Percentiles rank a stretch among this genome's conserved stretches.
phyloP scores from a whole-genome alignment of 2,329 filamentous ascomycete species.

The Emergomyces africanus region DNA sequence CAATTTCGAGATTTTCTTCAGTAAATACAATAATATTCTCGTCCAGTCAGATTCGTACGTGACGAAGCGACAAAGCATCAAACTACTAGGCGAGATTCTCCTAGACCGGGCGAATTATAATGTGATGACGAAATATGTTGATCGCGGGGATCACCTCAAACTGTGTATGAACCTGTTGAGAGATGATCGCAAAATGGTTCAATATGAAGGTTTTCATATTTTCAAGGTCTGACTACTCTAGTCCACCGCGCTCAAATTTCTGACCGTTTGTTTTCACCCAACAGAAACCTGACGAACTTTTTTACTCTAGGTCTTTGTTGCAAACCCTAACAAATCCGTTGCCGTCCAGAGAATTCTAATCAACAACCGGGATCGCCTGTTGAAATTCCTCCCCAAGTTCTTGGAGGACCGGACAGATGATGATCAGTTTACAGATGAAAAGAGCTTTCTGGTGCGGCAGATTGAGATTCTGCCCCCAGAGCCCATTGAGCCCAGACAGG shows the following conservation, averaged over 20 bases:
- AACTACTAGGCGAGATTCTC: slow-evolving; percentile 86
- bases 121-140: slow-evolving; percentile 96
- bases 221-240: slow-evolving; percentile 58
- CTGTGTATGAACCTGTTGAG: slow-evolving; percentile 95
- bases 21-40: slow-evolving; percentile 73
- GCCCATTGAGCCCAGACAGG: slow-evolving; percentile 24
- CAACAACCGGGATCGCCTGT: slow-evolving; percentile 85
- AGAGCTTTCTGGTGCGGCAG: slow-evolving; percentile 92
- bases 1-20: slow-evolving; percentile 91
- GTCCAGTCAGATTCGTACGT: slow-evolving; percentile 93
- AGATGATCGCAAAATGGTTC: slow-evolving; percentile 96
- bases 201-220: slow-evolving; percentile 98
- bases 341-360: slow-evolving; percentile 91
- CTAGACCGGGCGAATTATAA: slow-evolving; percentile 93
- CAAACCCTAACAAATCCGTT: slow-evolving; percentile 95
- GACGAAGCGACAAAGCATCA: slow-evolving; percentile 96
- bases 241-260: background rate
- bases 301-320: slow-evolving; percentile 70
- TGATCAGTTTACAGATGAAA: slow-evolving; percentile 96
- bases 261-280: background rate
- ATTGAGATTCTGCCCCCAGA: slow-evolving; percentile 46
- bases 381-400: slow-evolving; percentile 82
- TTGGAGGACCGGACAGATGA: slow-evolving; percentile 92
- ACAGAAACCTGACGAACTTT: background rate
- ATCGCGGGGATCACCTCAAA: slow-evolving; percentile 89